Evolutionary conservation across 495 filamentous ascomycete species (phyloP), one percentile per base, ranked within the genome.

Genomic region (Aspergillus steynii): DNA sequence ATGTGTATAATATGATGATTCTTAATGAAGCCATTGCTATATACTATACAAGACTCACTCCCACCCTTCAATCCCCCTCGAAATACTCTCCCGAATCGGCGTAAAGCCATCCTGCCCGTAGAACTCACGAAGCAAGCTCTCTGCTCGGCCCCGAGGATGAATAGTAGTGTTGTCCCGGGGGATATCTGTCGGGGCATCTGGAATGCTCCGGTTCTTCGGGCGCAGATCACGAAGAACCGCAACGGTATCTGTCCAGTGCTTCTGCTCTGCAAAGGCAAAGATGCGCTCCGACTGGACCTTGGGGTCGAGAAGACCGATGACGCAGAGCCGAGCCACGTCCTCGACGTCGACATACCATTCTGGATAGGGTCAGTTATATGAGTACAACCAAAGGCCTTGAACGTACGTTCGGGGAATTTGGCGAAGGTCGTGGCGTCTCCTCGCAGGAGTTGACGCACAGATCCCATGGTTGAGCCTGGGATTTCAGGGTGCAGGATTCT

Each of bases 341-440:
- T 72, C 64, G 3, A 85, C 80, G 59, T 86, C 70, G 42, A 86
- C 70, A 56, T 66, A 77, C 51, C 65, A 76, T 62, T 76, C 77
- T 80, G 51, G 6, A n/a, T 2, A 45, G 25, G 34, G 26, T 45
- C 5, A 28, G 4, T 51, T 6, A 29, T 51, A 8, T 27, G 49
- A 28, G 27, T 20, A 20, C 20, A 20, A 20, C 20, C 20, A 51
- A 2, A 4, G 6, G 8, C 4, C 25, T 51, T 54, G 52, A 1
- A 25, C 54, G 28, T 69, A 79, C 75, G 66, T 29, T 62, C 60
- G 20, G 64, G 65, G 27, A 68, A 60, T 4, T 20, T 51, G 12
- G 26, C 42, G 15, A 71, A 20, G 5, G 46, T 28, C 9, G 48
- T 47, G 9, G 52, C 31, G 26, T 78, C 59, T 0, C 75, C 74